These are phyloP conservation scores for Aureobasidium sp. DNA, from an alignment of 2,329 filamentous ascomycete species.

Conservation along the genomic window DNA sequence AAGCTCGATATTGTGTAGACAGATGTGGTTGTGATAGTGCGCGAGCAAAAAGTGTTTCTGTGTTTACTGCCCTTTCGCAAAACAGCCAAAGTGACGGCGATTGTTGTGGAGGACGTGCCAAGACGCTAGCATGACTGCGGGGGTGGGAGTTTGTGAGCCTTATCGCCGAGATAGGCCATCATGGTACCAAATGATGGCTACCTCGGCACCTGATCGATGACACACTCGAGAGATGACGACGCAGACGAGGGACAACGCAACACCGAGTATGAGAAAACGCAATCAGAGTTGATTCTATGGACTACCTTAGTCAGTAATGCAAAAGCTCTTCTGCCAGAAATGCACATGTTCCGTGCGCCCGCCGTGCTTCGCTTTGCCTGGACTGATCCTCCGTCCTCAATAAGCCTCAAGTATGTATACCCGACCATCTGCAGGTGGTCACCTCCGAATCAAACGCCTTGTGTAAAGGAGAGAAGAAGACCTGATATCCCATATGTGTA, in stretches of 20 bases:
- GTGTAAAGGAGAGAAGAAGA: not conserved
- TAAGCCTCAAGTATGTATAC: not conserved
- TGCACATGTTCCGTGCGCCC: not conserved
- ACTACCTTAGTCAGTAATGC: not conserved
- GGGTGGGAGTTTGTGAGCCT: not conserved
- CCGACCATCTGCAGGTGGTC: not conserved
- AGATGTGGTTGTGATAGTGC: not conserved
- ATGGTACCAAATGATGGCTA: not conserved
- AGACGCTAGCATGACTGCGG: not conserved
- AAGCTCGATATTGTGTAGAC: not conserved
- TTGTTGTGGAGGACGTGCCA: not conserved
- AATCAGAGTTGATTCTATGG: not conserved
- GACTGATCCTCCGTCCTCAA: not conserved
- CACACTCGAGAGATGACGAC: not conserved
- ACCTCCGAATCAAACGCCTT: not conserved
- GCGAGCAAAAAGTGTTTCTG: not conserved
- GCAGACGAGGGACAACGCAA: not conserved
- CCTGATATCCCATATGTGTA: not conserved
- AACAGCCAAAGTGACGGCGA: not conserved
- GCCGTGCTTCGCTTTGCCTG: not conserved
- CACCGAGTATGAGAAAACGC: not conserved
- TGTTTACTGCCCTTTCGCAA: not conserved
- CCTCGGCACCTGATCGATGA: not conserved
- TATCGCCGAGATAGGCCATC: slow-evolving; percentile 11
- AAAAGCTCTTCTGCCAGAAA: not conserved